A percentile compares a stretch with the other conserved stretches of the same genome.
Evolutionary conservation across 352 stramenopile genomes (phyloP).

Genomic region (Phytopythium sindhum): DNA sequence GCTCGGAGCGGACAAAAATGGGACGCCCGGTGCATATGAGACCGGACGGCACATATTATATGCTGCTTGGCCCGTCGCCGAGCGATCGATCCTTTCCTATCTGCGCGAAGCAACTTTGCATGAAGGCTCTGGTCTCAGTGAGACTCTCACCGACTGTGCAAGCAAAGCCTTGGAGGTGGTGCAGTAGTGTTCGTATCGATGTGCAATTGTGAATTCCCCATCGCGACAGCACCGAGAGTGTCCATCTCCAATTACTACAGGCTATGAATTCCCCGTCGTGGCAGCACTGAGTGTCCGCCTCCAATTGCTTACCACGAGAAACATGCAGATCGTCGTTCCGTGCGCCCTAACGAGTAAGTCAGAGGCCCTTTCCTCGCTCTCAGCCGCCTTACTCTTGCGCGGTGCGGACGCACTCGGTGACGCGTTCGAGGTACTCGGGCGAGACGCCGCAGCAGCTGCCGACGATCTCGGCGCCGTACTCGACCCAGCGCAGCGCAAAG

Average conservation of each 20-base stretch:
- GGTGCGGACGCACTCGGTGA: conserved; percentile 17
- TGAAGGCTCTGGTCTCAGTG: no score
- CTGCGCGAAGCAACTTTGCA: no score
- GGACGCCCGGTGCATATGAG: not conserved
- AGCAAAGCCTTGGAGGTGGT: not conserved
- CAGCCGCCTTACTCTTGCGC: not conserved
- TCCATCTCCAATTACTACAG: not conserved
- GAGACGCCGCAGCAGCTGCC: conserved; percentile 89
- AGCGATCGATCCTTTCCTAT: not conserved
- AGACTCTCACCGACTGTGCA: no score
- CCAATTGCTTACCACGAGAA: not conserved
- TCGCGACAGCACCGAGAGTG: not conserved
- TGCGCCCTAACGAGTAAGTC: not conserved
- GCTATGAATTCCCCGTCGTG: not conserved
- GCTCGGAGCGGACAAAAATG: not conserved
- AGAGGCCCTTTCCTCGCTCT: not conserved
- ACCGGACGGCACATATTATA: no score
- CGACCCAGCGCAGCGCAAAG: conserved; percentile 77
- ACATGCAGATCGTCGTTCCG: not conserved
- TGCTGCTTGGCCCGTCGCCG: not conserved
- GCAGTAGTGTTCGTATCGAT: not conserved
- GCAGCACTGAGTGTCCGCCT: not conserved
- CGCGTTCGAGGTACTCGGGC: conserved; percentile 67
- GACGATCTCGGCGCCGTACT: conserved; percentile 69
- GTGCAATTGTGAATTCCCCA: not conserved